A percentile compares a stretch with the other conserved stretches of the same genome.
phyloP scores from a whole-genome alignment of 495 filamentous ascomycete genomes.

The Tuber calosporum region DNA sequence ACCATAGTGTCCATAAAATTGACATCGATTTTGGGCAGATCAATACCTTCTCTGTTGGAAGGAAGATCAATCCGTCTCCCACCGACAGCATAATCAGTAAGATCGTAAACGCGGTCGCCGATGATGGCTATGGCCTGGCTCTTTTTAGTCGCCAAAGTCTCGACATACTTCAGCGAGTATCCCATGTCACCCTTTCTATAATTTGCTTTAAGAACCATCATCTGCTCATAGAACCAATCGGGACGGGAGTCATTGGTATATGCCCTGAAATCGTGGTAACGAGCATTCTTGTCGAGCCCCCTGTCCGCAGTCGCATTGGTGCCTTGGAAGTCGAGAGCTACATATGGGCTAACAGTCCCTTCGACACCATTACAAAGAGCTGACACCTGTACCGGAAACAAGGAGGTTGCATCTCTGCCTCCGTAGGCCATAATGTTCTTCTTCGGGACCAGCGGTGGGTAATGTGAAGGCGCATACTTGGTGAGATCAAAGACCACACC shows the following conservation, averaged over 20 bases:
- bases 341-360: constrained; percentile 58
- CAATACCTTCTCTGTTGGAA: constrained; percentile 44
- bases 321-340: constrained; percentile 71
- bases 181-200: constrained; percentile 87
- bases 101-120: constrained; percentile 75
- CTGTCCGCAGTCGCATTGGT: constrained; percentile 66
- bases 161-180: constrained; percentile 71
- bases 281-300: constrained; percentile 60
- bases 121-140: constrained; percentile 68
- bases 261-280: constrained; percentile 89
- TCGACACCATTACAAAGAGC: constrained; percentile 74
- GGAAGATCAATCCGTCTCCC: constrained; percentile 59
- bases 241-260: constrained; percentile 72
- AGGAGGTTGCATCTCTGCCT: constrained; percentile 70
- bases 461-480: constrained; percentile 67
- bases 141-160: constrained; percentile 57
- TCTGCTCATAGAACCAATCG: constrained; percentile 86
- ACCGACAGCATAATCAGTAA: constrained; percentile 75
- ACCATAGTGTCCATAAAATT: constrained; percentile 79
- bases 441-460: constrained; percentile 63
- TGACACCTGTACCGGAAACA: constrained; percentile 94
- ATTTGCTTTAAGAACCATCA: constrained; percentile 62
- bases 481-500: constrained; percentile 83
- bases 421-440: constrained; percentile 68
- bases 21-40: constrained; percentile 48